Conservation (phyloP, 495 filamentous ascomycete species). For the Neurospora sp. region DNA sequence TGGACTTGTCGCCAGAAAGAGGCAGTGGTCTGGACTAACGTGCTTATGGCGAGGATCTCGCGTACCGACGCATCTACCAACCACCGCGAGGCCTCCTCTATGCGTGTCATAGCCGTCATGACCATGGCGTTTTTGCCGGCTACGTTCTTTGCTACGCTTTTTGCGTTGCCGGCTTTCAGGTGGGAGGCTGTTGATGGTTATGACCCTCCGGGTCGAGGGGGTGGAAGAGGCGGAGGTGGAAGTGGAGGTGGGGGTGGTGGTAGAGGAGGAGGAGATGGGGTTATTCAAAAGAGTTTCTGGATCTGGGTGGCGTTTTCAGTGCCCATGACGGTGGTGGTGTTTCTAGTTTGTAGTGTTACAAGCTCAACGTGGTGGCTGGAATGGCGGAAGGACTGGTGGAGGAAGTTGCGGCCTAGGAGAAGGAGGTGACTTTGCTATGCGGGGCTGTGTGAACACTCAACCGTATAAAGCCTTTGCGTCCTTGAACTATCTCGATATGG, state of each 20-base stretch:
- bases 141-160: conserved; percentile 22
- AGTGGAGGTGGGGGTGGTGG: neutral
- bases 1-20: neutral
- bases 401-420: neutral
- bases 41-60: neutral
- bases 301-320: conserved; percentile 24
- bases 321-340: neutral
- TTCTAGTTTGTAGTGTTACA: neutral
- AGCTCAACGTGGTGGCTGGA: neutral
- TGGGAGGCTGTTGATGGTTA: conserved; percentile 9
- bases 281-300: conserved; percentile 24
- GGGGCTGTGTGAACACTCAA: neutral
- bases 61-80: neutral
- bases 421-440: neutral
- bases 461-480: neutral
- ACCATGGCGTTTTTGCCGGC: conserved; percentile 6
- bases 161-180: conserved; percentile 27
- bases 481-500: neutral
- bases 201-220: neutral
- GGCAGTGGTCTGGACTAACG: neutral
- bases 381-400: neutral
- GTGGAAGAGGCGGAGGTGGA: neutral
- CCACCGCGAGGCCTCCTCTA: neutral
- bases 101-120: conserved; percentile 7
- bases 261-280: neutral